Base-by-base conservation (phyloP, 2,329 filamentous ascomycete genomes). In the Hypoxylon sp. region DNA sequence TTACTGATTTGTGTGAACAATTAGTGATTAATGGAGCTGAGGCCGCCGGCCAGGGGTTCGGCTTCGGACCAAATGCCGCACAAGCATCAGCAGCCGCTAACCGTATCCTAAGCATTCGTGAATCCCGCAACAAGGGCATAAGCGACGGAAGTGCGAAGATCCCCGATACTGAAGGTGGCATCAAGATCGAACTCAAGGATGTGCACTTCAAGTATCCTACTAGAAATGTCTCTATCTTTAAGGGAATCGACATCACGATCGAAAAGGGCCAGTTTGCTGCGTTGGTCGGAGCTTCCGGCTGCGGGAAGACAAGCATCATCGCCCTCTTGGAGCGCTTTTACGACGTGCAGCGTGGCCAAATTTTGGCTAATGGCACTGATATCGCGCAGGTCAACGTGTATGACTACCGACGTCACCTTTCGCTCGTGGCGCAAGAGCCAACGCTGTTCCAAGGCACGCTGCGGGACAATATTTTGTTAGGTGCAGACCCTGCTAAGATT, bases 341-440 rank as follows among this genome's bases (percentile, higher is more conserved):
- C 75, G 87, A 92, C 41, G 79, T 88, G 0, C 81, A 85, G 14
- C 80, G 83, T 9, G 93, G 93, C 5, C 79, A 81, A 4, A 89
- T 96, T 57, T 80, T 89, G 0, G 86, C 88, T 74, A 89, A 92
- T 74, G 87, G 84, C 4, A 80, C 81, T 53, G 84, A 90, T 70
- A 87, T 94, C 45, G 76, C 80, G 0, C 75, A 82, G 0, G 75
- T 93, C 55, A 86, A 90, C 59, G 82, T 90, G 0, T 83, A 83
- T 64, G 79, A 84, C 16, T 93, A 93, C 74, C 86, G 91, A 41
- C 82, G 83, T 60, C 79, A 87, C 34, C 81, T 94, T 11, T 90
- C 90, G 1, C 84, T 94, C 0, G 91, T 94, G 0, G 88, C 90
- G 2, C 91, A 94, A 76, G 91, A 94, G 74, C 85, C 91, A 7